Percentiles rank a stretch among this genome's conserved stretches.
These are phyloP conservation scores for Gossypium gossypioides DNA, from an alignment of 441 rosid species.

Conservation along the genomic window DNA sequence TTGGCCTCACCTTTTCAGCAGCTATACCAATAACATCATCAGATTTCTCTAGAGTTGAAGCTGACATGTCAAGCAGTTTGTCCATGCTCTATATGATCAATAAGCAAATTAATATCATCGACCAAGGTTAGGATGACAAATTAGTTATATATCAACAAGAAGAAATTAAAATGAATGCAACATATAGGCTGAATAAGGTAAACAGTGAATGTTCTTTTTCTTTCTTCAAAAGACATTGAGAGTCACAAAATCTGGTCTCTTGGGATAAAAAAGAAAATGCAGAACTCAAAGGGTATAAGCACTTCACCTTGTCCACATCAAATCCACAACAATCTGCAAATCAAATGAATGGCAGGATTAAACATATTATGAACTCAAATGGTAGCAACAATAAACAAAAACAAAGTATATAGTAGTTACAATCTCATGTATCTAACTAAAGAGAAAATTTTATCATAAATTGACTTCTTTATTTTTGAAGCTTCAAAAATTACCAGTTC, in stretches of 20 bases:
- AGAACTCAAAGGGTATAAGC: conserved; percentile 14
- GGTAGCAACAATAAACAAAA: background rate
- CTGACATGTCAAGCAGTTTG: conserved; percentile 40
- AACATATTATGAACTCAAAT: background rate
- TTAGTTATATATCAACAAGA: background rate
- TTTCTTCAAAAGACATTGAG: background rate
- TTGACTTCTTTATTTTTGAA: background rate
- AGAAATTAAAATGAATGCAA: background rate
- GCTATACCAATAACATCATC: conserved; percentile 31
- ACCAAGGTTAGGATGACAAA: background rate
- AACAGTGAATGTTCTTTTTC: background rate
- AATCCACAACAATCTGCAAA: conserved; percentile 37
- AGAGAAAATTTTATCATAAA: background rate
- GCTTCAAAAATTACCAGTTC: background rate
- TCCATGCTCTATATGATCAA: conserved; percentile 38
- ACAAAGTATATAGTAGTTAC: background rate
- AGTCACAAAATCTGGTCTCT: background rate
- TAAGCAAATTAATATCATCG: background rate
- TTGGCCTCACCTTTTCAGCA: conserved; percentile 25
- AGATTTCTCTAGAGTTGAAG: conserved; percentile 25
- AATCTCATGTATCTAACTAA: background rate
- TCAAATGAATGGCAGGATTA: background rate
- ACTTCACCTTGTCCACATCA: conserved; percentile 36
- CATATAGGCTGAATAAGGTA: background rate
- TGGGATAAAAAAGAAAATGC: background rate